phyloP scores from a whole-genome alignment of 805 yeast species.

The Dipodascus albidus region DNA sequence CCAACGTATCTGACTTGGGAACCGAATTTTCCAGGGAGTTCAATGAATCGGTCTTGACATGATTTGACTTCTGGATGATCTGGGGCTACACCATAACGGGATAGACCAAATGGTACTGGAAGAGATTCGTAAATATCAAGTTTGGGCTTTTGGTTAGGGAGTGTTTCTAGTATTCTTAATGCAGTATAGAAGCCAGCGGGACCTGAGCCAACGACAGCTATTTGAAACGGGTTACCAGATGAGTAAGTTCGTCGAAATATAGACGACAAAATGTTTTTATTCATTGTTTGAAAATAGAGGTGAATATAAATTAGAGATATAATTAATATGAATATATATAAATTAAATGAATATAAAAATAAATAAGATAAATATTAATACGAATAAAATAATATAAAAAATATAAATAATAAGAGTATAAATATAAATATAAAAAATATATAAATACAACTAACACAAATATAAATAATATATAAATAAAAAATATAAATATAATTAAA shows the following conservation, averaged over 20 bases:
- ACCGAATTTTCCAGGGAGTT: conserved; percentile 31
- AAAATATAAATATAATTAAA: too few species aligned
- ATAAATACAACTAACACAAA: too few species aligned
- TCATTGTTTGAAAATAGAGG: too few species aligned
- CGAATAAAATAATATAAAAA: too few species aligned
- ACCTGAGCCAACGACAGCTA: conserved; percentile 88
- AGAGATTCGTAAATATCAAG: conserved; percentile 73
- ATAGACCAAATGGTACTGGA: conserved; percentile 87
- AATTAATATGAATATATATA: too few species aligned
- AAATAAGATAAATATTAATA: too few species aligned
- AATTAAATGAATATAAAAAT: too few species aligned
- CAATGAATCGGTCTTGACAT: conserved; percentile 57
- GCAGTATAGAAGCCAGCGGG: conserved; percentile 95
- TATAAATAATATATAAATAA: too few species aligned
- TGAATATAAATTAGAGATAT: too few species aligned
- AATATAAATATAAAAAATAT: too few species aligned
- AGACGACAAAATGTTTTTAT: not conserved
- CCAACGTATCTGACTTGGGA: conserved; percentile 44
- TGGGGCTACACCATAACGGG: conserved; percentile 96
- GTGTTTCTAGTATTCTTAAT: conserved; percentile 48
- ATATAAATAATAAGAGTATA: too few species aligned
- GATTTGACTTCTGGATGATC: conserved; percentile 93
- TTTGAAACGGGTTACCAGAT: conserved; percentile 12
- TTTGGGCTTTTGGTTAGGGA: conserved; percentile 22
- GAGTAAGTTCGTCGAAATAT: not conserved